Conservation (phyloP, 2,329 filamentous ascomycete species). For the Metarhizium album region DNA sequence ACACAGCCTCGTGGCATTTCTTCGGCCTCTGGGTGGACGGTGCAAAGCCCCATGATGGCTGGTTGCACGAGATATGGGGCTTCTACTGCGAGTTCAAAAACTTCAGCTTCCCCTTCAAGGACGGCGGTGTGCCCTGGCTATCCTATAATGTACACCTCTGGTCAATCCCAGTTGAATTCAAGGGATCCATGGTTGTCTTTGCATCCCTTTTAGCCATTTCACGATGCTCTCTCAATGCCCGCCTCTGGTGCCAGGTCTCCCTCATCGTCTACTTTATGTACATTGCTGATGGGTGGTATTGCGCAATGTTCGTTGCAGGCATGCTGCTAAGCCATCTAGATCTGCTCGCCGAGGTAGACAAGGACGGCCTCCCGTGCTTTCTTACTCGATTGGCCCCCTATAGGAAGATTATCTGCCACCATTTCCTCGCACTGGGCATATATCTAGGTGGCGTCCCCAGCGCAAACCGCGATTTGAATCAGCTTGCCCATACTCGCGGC, state of each 20-base stretch:
- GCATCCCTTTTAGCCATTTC: constrained; percentile 45
- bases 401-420: constrained; percentile 41
- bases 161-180: constrained; percentile 54
- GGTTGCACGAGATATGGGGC: constrained; percentile 37
- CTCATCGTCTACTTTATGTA: constrained; percentile 58
- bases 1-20: constrained; percentile 38
- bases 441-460: constrained; percentile 51
- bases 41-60: constrained; percentile 26
- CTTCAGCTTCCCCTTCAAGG: constrained; percentile 56
- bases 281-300: constrained; percentile 53
- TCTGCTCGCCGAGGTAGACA: constrained; percentile 35
- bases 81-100: constrained; percentile 51
- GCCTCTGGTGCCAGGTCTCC: constrained; percentile 40
- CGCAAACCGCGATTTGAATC: constrained; percentile 31
- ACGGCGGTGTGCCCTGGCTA: constrained; percentile 42
- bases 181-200: constrained; percentile 54
- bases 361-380: constrained; percentile 34
- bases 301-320: constrained; percentile 48
- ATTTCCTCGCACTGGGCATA: constrained; percentile 39
- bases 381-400: constrained; percentile 33
- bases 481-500: constrained; percentile 43
- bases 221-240: constrained; percentile 39
- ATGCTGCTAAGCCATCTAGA: constrained; percentile 55
- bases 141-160: constrained; percentile 46
- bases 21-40: constrained; percentile 35